Conservation (phyloP, 768 basidiomycete genomes). For the Xerocomellus amylosporus region DNA sequence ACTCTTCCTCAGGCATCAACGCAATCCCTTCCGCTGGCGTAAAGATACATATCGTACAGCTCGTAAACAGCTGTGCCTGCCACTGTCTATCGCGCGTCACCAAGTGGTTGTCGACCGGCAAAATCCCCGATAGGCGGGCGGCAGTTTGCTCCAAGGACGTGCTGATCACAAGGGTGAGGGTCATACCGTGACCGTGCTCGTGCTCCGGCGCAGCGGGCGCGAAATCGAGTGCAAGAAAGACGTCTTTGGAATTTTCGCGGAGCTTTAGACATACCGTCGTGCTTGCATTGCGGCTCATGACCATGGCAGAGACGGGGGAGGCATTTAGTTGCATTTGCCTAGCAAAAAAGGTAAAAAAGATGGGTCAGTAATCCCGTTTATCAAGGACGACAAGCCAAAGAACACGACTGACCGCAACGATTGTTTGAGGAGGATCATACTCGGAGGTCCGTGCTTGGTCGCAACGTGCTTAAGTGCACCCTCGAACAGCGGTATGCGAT, state of each 20-base stretch:
- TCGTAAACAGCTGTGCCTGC: constrained; percentile 59
- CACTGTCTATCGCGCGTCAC: constrained; percentile 49
- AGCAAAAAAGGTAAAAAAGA: background rate
- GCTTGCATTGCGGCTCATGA: constrained; percentile 63
- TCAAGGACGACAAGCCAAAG: too few relatives aligned
- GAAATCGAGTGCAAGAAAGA: constrained; percentile 64
- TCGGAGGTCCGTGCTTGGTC: constrained; percentile 39
- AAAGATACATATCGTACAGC: constrained; percentile 59
- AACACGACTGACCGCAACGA: constrained; percentile 20
- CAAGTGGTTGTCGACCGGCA: constrained; percentile 45
- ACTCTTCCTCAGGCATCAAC: constrained; percentile 19
- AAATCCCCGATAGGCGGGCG: constrained; percentile 43
- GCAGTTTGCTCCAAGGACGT: constrained; percentile 45
- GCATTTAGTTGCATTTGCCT: constrained; percentile 26
- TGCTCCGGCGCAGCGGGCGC: constrained; percentile 44
- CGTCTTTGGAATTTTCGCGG: constrained; percentile 21
- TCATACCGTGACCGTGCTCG: constrained; percentile 27
- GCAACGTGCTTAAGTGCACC: constrained; percentile 33
- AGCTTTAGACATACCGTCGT: constrained; percentile 50
- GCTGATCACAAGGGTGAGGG: constrained; percentile 52
- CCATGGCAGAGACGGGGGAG: constrained; percentile 31
- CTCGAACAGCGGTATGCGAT: constrained; percentile 46
- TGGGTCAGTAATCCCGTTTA: background rate
- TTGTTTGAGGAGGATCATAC: constrained; percentile 34
- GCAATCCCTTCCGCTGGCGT: constrained; percentile 30